phyloP scores from a whole-genome alignment of 2,329 filamentous ascomycete genomes.

The Xylaria sp. region DNA sequence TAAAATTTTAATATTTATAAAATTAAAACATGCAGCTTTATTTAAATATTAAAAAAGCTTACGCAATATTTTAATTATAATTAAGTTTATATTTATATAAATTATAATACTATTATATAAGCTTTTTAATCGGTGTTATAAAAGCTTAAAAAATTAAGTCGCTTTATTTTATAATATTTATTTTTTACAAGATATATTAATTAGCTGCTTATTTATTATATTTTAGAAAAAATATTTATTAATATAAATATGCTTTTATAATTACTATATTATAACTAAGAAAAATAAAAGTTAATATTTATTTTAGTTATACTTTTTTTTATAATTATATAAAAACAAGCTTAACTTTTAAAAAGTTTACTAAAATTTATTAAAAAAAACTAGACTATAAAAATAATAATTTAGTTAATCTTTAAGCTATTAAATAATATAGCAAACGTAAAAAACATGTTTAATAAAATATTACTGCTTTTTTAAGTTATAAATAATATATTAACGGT shows the following conservation, averaged over 20 bases:
- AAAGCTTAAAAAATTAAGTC: background rate
- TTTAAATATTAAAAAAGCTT: constrained; percentile 9
- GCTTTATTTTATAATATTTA: background rate
- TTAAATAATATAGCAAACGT: too few species aligned
- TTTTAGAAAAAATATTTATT: background rate
- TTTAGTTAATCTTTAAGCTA: too few species aligned
- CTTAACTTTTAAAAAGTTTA: too few species aligned
- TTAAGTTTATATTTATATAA: constrained; percentile 3
- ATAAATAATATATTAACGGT: too few species aligned
- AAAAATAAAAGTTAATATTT: background rate
- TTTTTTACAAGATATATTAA: constrained; percentile 4
- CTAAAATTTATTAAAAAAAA: too few species aligned
- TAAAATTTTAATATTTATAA: constrained; percentile 8
- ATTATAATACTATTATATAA: constrained; percentile 5
- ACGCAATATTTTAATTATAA: constrained; percentile 11
- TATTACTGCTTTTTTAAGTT: too few species aligned
- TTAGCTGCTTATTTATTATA: background rate
- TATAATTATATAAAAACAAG: too few species aligned
- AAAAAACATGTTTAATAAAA: too few species aligned
- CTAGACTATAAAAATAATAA: too few species aligned
- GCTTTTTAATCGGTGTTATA: background rate
- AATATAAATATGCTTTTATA: background rate
- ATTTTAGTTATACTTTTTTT: background rate
- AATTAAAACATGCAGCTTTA: constrained; percentile 6
- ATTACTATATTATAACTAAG: background rate